Evolutionary conservation across 208 protist genomes (phyloP).

Genomic region (Trichomonas tenax): DNA sequence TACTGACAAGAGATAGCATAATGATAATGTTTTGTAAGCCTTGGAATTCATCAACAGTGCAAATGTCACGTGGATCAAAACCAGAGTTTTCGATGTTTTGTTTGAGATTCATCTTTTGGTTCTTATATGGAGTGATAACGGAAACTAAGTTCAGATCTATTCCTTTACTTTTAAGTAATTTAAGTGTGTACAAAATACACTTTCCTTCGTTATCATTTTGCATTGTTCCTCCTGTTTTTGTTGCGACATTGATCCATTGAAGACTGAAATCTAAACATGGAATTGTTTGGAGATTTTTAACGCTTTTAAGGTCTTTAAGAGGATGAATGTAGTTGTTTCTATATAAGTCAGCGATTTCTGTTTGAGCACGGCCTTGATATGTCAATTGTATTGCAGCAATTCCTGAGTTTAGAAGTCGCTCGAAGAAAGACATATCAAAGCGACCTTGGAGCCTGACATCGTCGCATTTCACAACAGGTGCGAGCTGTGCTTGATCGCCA

Average conservation of each 20-base stretch:
- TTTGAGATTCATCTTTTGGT: background rate
- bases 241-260: background rate
- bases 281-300: background rate
- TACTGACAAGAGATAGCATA: background rate
- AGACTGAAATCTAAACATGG: background rate
- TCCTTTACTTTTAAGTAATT: background rate
- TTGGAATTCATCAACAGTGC: slow-evolving; percentile 2
- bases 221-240: background rate
- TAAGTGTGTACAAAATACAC: background rate
- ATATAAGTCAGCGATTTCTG: background rate
- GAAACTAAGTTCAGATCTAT: background rate
- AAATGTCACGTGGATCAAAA: background rate
- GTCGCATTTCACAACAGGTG: background rate
- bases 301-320: background rate
- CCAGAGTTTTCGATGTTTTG: background rate
- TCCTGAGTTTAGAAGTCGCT: background rate
- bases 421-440: background rate
- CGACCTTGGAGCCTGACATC: background rate
- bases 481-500: background rate
- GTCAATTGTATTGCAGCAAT: background rate
- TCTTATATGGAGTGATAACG: background rate
- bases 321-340: background rate
- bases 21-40: background rate
- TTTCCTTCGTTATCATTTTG: background rate
- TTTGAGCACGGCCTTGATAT: background rate